Base-by-base conservation (phyloP, 108 stramenopile genomes). In the Seminavis robusta region DNA sequence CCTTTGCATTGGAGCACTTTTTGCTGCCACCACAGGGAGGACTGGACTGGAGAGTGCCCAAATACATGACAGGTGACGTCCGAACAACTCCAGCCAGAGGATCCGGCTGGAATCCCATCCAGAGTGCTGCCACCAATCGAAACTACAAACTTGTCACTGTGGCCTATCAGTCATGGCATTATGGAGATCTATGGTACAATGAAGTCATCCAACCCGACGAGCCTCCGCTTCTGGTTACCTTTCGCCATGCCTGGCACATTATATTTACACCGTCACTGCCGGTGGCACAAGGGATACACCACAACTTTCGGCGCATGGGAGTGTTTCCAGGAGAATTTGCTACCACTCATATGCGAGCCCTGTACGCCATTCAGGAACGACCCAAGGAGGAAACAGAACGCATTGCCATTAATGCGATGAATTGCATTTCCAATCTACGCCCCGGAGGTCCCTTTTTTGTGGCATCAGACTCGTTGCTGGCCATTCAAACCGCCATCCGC, bases 1-100 rank as follows among this genome's bases (percentile, higher is more conserved):
- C 73, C n/a, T 52, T 40, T 38, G 47, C 61, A 7, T 47, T 74
- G 34, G 73, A 74, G 25, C 30, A 41, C 11, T 74, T 74, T 41
- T 34, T 74, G 11, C 17, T 66, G 39, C 73, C 73, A 16, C 59
- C 65, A 4, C 29, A 45, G 9, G 47, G 62, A 29, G 67, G 66
- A 1, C 32, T 67, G 0, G 67, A 74, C 59, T 68, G 62, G 66
- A 54, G 61, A 33, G 34, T 63, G 21, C 67, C 66, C 17, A 49
- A 48, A 10, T 63, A 56, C 62, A 30, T 67, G 37, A 15, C 13
- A 10, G 8, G 13, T 36, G 10, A 36, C 13, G 8, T 36, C 34
- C 34, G 10, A 36, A 36, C 34, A 36, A n/a, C n/a, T n/a, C n/a
- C 44, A 17, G n/a, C n/a, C n/a, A n/a, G n/a, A n/a, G n/a, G n/a